Evolutionary conservation across 306 rosid species (phyloP).

Genomic region (Malus sieversii): DNA sequence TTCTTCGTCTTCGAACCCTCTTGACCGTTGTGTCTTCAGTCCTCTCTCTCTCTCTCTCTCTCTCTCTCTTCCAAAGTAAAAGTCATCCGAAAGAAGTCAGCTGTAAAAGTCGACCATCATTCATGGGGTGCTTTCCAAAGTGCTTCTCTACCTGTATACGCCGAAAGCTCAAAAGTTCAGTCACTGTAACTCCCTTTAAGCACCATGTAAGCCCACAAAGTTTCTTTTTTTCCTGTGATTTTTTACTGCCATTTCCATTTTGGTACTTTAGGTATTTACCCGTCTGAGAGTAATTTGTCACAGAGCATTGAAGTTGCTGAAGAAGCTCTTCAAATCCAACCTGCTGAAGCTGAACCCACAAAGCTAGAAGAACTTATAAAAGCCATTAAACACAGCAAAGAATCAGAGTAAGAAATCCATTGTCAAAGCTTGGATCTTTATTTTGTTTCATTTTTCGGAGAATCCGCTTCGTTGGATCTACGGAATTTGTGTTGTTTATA

Average conservation of each 20-base stretch:
- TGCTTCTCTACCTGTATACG: slow-evolving; percentile 18
- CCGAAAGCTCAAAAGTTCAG: slow-evolving; percentile 14
- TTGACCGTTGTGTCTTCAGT: background rate
- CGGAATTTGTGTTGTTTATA: background rate
- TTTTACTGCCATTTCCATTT: background rate
- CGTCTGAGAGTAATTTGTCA: background rate
- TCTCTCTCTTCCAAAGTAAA: slow-evolving; percentile 3
- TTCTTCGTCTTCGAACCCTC: background rate
- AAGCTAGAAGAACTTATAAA: slow-evolving; percentile 19
- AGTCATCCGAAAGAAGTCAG: slow-evolving; percentile 20
- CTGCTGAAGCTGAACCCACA: slow-evolving; percentile 6
- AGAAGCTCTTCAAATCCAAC: slow-evolving; percentile 5
- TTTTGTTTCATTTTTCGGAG: background rate
- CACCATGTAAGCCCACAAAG: slow-evolving; percentile 15
- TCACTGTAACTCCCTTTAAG: slow-evolving; percentile 2
- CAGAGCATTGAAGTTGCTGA: slow-evolving; percentile 32
- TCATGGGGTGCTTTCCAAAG: slow-evolving; percentile 40
- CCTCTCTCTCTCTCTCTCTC: background rate
- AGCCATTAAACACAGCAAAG: slow-evolving; percentile 12
- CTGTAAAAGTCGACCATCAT: slow-evolving; percentile 22
- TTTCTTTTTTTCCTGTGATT: background rate
- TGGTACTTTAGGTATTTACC: background rate
- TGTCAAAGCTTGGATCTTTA: background rate
- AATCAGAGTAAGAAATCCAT: slow-evolving; percentile 41
- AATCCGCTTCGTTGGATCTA: background rate